Evolutionary conservation across 2,329 filamentous ascomycete species (phyloP).

Genomic region (Nemania sp.): DNA sequence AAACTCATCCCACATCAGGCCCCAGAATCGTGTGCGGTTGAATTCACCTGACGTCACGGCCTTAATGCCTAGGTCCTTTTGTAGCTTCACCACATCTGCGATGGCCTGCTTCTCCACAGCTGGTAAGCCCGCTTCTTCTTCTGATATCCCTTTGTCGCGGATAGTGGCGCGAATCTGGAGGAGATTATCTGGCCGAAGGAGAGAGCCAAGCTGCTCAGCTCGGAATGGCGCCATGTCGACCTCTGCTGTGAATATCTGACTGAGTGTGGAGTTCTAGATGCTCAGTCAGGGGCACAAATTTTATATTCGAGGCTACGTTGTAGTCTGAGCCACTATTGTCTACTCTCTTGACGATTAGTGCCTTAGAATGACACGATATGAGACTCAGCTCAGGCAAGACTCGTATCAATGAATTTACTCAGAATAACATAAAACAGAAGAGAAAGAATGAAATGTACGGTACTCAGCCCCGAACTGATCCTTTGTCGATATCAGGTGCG

Average conservation of each 20-base stretch:
- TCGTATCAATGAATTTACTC: not conserved
- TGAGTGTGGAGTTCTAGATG: not conserved
- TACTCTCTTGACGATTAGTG: not conserved
- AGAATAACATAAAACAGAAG: not conserved
- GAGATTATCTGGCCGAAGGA: slow-evolving; percentile 69
- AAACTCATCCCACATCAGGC: slow-evolving; percentile 58
- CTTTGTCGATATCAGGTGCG: slow-evolving; percentile 10
- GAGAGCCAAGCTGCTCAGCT: slow-evolving; percentile 75
- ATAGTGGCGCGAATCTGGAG: slow-evolving; percentile 62
- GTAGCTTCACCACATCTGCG: slow-evolving; percentile 67
- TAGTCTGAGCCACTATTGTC: not conserved
- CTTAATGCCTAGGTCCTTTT: slow-evolving; percentile 67
- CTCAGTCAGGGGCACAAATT: not conserved
- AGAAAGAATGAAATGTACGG: slow-evolving; percentile 4
- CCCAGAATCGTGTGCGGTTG: slow-evolving; percentile 56
- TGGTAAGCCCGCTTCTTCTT: slow-evolving; percentile 58
- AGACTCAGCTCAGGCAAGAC: not conserved
- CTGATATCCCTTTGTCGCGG: slow-evolving; percentile 57
- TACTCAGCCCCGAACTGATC: not conserved
- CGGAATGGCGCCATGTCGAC: slow-evolving; percentile 57
- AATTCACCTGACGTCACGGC: slow-evolving; percentile 75
- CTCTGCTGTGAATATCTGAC: not conserved
- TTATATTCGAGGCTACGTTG: not conserved
- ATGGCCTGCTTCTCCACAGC: slow-evolving; percentile 68
- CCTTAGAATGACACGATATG: not conserved